These are phyloP conservation scores for Podila clonocystis DNA, from an alignment of 192 early-diverging fungal species.

Conservation along the genomic window DNA sequence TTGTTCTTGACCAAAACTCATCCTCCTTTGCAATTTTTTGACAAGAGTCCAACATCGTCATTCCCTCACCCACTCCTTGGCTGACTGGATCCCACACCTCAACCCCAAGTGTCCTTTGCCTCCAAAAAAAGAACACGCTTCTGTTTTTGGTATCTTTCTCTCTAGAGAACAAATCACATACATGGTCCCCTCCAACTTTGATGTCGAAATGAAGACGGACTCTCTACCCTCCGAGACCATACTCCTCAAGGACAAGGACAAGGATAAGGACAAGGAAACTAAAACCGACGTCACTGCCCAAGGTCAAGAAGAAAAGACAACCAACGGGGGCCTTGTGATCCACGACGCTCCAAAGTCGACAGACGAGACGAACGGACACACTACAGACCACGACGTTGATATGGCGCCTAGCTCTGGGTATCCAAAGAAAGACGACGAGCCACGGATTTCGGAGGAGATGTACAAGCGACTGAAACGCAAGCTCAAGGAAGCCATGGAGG, in stretches of 20 bases:
- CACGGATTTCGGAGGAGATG: slow-evolving; percentile 43
- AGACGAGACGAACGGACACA: background rate
- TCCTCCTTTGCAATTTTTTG: too few species aligned
- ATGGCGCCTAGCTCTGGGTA: background rate
- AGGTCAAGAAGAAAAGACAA: too few species aligned
- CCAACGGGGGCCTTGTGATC: too few species aligned
- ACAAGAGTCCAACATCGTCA: too few species aligned
- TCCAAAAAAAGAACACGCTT: too few species aligned
- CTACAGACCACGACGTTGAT: background rate
- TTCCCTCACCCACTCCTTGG: too few species aligned
- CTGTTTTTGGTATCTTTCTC: too few species aligned
- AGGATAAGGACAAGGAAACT: background rate
- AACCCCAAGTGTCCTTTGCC: too few species aligned
- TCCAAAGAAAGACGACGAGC: background rate
- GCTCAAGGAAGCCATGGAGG: slow-evolving; percentile 55
- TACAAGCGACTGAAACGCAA: slow-evolving; percentile 57
- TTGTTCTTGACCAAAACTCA: too few species aligned
- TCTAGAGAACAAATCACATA: too few species aligned
- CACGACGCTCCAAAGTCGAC: background rate
- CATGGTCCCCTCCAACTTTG: slow-evolving; percentile 31
- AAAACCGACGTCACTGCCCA: too few species aligned
- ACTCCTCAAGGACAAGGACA: slow-evolving; percentile 18
- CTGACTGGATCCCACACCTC: too few species aligned
- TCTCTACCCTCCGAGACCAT: background rate
- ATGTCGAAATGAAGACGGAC: slow-evolving; percentile 16